Evolutionary conservation across 148 eudicot species (phyloP).

Genomic region (Rhododendron ferrugineum): DNA sequence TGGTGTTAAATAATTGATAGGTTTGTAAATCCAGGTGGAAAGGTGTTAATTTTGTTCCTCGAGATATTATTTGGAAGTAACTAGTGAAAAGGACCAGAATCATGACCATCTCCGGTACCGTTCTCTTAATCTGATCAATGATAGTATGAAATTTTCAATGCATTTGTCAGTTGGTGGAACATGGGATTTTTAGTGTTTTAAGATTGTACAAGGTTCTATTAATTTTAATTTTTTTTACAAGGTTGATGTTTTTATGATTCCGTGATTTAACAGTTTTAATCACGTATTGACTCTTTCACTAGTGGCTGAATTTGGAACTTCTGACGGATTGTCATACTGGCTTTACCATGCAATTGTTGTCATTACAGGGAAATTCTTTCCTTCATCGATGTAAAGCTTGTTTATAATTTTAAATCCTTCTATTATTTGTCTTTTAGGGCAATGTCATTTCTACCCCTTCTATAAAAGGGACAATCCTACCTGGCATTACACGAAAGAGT

Average conservation of each 20-base stretch:
- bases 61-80: background rate
- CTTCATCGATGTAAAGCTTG: background rate
- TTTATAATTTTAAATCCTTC: background rate
- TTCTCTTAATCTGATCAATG: background rate
- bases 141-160: background rate
- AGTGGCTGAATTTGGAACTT: background rate
- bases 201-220: background rate
- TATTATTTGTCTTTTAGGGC: slow-evolving; percentile 39
- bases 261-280: background rate
- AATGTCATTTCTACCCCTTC: slow-evolving; percentile 78
- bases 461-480: slow-evolving; percentile 85
- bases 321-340: background rate
- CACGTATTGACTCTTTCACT: background rate
- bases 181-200: background rate
- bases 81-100: background rate
- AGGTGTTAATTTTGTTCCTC: background rate
- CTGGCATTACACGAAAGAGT: slow-evolving; percentile 96
- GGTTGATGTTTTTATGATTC: slow-evolving; percentile 5
- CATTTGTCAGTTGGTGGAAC: background rate
- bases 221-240: too few species aligned
- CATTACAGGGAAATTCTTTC: background rate
- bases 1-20: background rate
- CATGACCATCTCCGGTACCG: background rate
- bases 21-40: background rate
- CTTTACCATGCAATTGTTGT: slow-evolving; percentile 11